Evolutionary conservation across 768 basidiomycete species (phyloP).

Genomic region (Coprinopsis marcescibilis): DNA sequence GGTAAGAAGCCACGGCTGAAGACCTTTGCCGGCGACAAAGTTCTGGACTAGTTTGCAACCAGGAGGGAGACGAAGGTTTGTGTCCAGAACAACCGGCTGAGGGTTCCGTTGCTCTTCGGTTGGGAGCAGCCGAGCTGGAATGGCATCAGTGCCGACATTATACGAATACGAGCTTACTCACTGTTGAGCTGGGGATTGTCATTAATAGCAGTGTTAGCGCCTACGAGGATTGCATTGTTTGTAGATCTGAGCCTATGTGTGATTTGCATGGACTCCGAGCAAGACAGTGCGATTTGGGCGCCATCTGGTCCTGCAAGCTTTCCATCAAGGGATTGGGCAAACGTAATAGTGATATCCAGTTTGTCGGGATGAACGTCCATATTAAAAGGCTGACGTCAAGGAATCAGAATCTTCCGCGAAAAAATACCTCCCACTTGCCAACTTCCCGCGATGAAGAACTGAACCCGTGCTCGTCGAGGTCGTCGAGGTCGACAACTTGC

Average conservation of each 20-base stretch:
- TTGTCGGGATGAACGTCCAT: constrained; percentile 21
- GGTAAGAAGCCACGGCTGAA: constrained; percentile 66
- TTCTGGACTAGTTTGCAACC: constrained; percentile 70
- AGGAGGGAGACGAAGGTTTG: constrained; percentile 57
- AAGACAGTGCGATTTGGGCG: constrained; percentile 75
- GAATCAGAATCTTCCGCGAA: too few relatives aligned
- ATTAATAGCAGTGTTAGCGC: constrained; percentile 82
- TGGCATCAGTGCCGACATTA: neutral
- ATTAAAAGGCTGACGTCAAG: too few relatives aligned
- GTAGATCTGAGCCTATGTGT: constrained; percentile 94
- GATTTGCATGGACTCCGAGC: constrained; percentile 84
- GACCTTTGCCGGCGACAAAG: constrained; percentile 49
- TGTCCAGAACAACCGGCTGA: constrained; percentile 80
- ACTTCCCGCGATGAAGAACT: neutral
- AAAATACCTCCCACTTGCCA: neutral
- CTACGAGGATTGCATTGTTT: constrained; percentile 91
- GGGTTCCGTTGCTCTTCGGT: constrained; percentile 31
- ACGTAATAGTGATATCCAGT: constrained; percentile 74
- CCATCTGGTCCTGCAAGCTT: constrained; percentile 77
- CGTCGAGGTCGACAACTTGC: constrained; percentile 1
- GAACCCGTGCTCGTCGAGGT: neutral
- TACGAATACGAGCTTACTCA: constrained; percentile 27
- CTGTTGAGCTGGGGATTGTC: constrained; percentile 96
- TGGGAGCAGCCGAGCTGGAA: constrained; percentile 53
- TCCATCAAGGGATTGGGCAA: constrained; percentile 82